phyloP scores from a whole-genome alignment of 345 rosid genomes.

The Gossypium sturtianum region DNA sequence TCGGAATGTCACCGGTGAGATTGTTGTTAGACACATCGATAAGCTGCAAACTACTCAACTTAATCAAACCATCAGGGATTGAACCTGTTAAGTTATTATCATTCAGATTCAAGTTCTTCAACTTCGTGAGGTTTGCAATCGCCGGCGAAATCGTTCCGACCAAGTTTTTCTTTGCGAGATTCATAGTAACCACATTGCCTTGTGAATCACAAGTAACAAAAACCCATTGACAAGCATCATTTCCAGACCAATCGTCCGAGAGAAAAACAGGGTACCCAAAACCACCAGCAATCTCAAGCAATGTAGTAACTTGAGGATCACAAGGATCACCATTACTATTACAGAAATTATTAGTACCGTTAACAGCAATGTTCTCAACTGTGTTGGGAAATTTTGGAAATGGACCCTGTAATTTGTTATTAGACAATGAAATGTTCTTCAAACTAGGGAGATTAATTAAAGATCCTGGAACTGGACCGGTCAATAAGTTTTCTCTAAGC shows the following conservation, averaged over 20 bases:
- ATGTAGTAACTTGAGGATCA: conserved; percentile 48
- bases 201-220: conserved; percentile 45
- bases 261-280: conserved; percentile 54
- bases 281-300: conserved; percentile 58
- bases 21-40: conserved; percentile 74
- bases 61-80: conserved; percentile 54
- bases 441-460: conserved; percentile 32
- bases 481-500: conserved; percentile 64
- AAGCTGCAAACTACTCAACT: conserved; percentile 31
- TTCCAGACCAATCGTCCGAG: conserved; percentile 66
- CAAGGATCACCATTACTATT: conserved; percentile 34
- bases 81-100: conserved; percentile 56
- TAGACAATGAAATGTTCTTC: conserved; percentile 41
- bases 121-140: conserved; percentile 42
- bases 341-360: conserved; percentile 46
- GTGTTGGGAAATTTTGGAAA: conserved; percentile 29
- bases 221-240: conserved; percentile 60
- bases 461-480: conserved; percentile 56
- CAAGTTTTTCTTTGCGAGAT: conserved; percentile 40
- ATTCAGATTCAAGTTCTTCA: conserved; percentile 46
- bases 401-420: conserved; percentile 75
- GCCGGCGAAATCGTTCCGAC: conserved; percentile 60
- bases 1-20: conserved; percentile 44
- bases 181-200: conserved; percentile 33
- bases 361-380: conserved; percentile 19